Evolutionary conservation across 345 rosid species (phyloP), one percentile per base, ranked within the genome.

Genomic region (Lumnitzera littorea): DNA sequence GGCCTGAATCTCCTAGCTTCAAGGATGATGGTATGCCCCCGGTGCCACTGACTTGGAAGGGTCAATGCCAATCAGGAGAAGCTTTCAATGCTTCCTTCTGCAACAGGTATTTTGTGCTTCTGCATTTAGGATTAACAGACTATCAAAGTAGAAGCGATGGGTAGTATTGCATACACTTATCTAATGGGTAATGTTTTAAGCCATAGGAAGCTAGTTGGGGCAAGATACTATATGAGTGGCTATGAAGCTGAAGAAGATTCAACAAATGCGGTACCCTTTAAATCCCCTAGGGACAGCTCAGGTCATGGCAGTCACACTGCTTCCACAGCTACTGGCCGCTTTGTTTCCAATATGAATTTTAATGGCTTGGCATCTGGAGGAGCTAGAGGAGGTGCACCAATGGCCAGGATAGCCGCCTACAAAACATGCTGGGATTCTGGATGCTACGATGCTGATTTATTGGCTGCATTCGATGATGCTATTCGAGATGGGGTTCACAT

Each of bases 291-390:
- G 56, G 87, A 82, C 65, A 77, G 78, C 74, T 63, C 75, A 17
- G 87, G 87, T 12, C 84, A 82, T 57, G 87, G 87, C 56, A 72
- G 75, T 62, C 87, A 82, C 74, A 82, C 84, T 0, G 82, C 83
- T 55, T 82, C 87, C 17, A 82, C 62, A 2, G 87, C 87, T 14
- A 80, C 76, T 29, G 87, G 87, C 64, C 77, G 82, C 51, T 72
- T 67, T 52, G 87, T 82, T 50, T 17, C 62, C 24, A 59, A 72
- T 64, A 67, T 77, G 80, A 79, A 77, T 62, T 76, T 72, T 55
- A 63, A 63, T 53, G 84, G 84, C 12, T 62, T 75, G 60, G 84
- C 84, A 13, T 66, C 80, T 2, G 84, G 84, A 24, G 79, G 78
- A 29, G 84, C 82, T 13, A 74, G 81, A 68, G 84, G 87, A 13